Base-by-base conservation (phyloP, 257 asterid genomes). In the Petunia secreta region DNA sequence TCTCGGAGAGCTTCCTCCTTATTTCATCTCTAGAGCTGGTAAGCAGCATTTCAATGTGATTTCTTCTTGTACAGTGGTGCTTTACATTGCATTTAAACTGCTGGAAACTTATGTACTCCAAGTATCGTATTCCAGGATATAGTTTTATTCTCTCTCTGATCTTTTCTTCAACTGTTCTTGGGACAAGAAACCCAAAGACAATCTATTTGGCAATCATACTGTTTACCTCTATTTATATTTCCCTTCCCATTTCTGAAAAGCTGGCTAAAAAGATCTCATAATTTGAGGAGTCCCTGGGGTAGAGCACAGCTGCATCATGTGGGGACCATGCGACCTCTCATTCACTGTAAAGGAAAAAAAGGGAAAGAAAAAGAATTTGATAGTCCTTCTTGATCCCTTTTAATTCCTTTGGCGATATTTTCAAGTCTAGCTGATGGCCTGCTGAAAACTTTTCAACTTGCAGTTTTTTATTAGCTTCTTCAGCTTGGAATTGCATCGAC, bases 1-100 rank as follows among this genome's bases (percentile, higher is more conserved):
- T 63, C 87, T 85, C 11, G 87, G 87, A 75, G 87, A 85, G 71
- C 85, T 85, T 77, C 87, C 87, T 73, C 87, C 87, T 37, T 84
- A 84, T 79, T 84, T 84, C 79, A 84, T 84, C 77, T 85, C 87
- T 39, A 85, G 85, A 75, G 87, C 87, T 50, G 87, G 87, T 82
- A 78, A 73, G 77, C 60, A 5, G 13, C 3, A 50, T 11, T 73
- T 50, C 77, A 11, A 34, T 34, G 62, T 6, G 77, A 73, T 34
- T 50, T 73, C 60, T 71, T 73, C 77, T 40, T 73, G 62, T 50
- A 6, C 46, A 73, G 62, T 34, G 34, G 62, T 73, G 25, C 77
- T 34, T 48, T 48, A 25, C 60, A 2, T 71, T 6, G 11, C 59
- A 48, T 71, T 71, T 48, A 59, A 71, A 16, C 60, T 71, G 46